Conservation (phyloP, 805 yeast species). For the Yarrowia yakushimensis region DNA sequence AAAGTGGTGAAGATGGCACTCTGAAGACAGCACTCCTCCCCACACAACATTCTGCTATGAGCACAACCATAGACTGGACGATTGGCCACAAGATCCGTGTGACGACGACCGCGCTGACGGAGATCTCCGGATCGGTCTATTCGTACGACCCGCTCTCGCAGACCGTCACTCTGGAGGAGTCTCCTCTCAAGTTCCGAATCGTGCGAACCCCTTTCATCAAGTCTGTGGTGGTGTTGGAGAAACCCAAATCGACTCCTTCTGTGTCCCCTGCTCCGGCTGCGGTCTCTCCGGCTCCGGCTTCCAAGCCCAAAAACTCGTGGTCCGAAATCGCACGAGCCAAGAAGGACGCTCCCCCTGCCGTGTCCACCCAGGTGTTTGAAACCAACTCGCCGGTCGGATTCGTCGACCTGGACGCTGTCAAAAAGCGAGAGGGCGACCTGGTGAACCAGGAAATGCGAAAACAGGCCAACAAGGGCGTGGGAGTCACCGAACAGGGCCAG, state of each 20-base stretch:
- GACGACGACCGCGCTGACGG: constrained; percentile 55
- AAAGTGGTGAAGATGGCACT: neutral
- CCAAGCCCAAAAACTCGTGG: constrained; percentile 25
- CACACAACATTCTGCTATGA: neutral
- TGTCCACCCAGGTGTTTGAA: neutral
- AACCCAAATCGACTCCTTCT: constrained; percentile 34
- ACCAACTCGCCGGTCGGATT: neutral
- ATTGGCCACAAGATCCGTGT: constrained; percentile 46
- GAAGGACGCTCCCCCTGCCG: constrained; percentile 5
- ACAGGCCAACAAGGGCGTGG: constrained; percentile 33
- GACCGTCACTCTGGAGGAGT: constrained; percentile 42
- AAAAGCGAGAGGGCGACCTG: neutral
- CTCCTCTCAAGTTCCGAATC: constrained; percentile 43
- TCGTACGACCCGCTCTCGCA: constrained; percentile 52
- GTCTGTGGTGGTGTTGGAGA: constrained; percentile 47
- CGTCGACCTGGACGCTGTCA: constrained; percentile 6
- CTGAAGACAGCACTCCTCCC: neutral
- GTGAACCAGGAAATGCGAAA: neutral
- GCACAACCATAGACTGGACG: constrained; percentile 23
- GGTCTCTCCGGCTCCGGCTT: neutral
- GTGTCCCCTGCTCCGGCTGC: neutral
- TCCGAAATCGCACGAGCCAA: constrained; percentile 25
- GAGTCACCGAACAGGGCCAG: constrained; percentile 46
- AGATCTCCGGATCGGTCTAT: constrained; percentile 59
- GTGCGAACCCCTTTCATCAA: constrained; percentile 59